Base-by-base conservation (phyloP, 1,139 yeast species). In the Taiozyma sp. region DNA sequence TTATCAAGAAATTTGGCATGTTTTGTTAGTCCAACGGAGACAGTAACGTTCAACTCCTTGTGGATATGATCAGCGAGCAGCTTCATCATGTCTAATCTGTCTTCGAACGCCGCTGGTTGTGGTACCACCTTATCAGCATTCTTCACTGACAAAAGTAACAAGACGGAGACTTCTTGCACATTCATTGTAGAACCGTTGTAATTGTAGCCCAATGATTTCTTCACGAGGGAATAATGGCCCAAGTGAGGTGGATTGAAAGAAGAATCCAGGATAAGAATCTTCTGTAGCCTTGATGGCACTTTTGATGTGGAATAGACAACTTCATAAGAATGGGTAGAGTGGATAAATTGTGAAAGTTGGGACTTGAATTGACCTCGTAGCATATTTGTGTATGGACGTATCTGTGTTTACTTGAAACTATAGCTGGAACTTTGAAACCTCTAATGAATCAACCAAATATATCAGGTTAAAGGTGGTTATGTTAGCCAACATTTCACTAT, bases 201-300 rank as follows among this genome's bases (percentile, higher is more conserved):
- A 13, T 47, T 55, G 35, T 66, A 64, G 6, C 64, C 58, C 5
- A 80, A 55, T 0, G 88, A 75, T 54, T 76, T 75, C 41, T 67
- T 65, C 2, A 85, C 75, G 50, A 89, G 70, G 2, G 83, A 75
- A 34, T 71, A 71, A 64, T 90, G 97, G 13, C 91, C 97, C 54
- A 70, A 65, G 65, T 88, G 95, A 0, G 97, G 97, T 6, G 97
- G 97, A 60, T 90, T 90, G 73, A 88, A 90, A 0, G 96, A 88
- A 0, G 96, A 85, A 64, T 90, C 97, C 9, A 90, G 73, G 1
- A 89, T 75, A 35, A 77, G 70, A 14, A 83, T 56, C 37, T 57
- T 52, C 16, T 35, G 56, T 6, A 55, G 48, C 10, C 19, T 39
- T 10, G 49, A 45, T 1, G 50, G 14, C 6, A 56, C 21, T 19